A percentile compares a stretch with the other conserved stretches of the same genome.
Evolutionary conservation across 345 rosid species (phyloP).

Genomic region (Pistacia integerrima): DNA sequence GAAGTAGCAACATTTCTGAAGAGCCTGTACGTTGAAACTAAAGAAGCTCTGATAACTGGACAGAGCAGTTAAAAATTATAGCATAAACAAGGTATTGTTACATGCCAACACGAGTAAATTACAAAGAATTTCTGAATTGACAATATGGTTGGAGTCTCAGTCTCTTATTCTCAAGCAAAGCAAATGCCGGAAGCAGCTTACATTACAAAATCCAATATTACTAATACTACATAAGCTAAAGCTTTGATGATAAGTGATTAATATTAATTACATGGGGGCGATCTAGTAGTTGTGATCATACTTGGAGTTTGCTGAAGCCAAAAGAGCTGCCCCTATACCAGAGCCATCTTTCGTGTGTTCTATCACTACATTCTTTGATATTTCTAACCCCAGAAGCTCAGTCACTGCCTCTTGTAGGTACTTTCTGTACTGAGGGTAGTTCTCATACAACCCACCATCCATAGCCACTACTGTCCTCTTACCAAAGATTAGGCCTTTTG

Average conservation of each 20-base stretch:
- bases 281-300: constrained; percentile 45
- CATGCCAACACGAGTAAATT: not conserved
- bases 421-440: constrained; percentile 64
- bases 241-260: not conserved
- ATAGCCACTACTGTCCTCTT: constrained; percentile 79
- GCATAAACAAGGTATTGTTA: not conserved
- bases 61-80: not conserved
- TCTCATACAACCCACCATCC: constrained; percentile 83
- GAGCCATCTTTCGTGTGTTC: constrained; percentile 86
- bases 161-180: constrained; percentile 10
- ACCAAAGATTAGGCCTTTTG: constrained; percentile 52
- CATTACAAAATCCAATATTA: constrained; percentile 12
- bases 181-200: not conserved
- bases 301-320: constrained; percentile 82
- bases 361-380: constrained; percentile 51
- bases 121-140: not conserved
- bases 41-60: no score
- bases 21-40: no score
- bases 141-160: not conserved
- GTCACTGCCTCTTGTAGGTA: constrained; percentile 64
- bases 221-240: not conserved
- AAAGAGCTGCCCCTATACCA: constrained; percentile 85
- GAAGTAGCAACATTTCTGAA: no score
- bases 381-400: constrained; percentile 65
- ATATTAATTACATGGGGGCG: not conserved